Conservation (phyloP, 805 yeast species). For the Candida maesae region DNA sequence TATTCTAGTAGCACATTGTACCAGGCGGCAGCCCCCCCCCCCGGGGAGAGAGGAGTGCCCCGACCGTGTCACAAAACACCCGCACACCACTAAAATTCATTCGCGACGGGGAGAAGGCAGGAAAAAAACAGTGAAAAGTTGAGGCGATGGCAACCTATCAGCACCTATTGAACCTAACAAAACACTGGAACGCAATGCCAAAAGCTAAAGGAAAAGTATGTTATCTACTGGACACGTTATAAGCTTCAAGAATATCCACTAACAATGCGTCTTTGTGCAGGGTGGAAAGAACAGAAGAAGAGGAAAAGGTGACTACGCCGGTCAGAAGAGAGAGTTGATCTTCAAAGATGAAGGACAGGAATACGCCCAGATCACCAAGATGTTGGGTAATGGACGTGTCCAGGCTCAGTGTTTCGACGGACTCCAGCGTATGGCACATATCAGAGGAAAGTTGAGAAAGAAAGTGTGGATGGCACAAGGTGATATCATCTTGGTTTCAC, state of each 20-base stretch:
- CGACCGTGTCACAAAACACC: neutral
- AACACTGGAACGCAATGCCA: neutral
- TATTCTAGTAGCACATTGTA: too few species aligned
- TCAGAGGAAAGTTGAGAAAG: slow-evolving; percentile 98
- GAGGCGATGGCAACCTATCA: slow-evolving; percentile 1
- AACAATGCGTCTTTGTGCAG: slow-evolving; percentile 1
- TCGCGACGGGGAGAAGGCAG: too few species aligned
- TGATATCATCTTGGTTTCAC: slow-evolving; percentile 90
- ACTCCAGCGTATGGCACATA: slow-evolving; percentile 89
- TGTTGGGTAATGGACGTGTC: slow-evolving; percentile 97
- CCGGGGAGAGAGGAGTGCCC: too few species aligned
- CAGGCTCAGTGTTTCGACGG: slow-evolving; percentile 97
- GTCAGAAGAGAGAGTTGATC: slow-evolving; percentile 91
- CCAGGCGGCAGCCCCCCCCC: too few species aligned
- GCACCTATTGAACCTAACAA: neutral
- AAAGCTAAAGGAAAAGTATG: neutral
- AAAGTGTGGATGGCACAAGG: slow-evolving; percentile 99
- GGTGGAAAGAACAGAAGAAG: slow-evolving; percentile 94
- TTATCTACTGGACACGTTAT: neutral
- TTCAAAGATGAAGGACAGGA: slow-evolving; percentile 96
- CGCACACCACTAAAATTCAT: too few species aligned
- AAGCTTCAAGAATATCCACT: neutral
- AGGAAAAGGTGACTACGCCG: slow-evolving; percentile 92
- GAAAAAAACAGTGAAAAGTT: slow-evolving; percentile 13
- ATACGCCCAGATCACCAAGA: slow-evolving; percentile 95